phyloP scores from a whole-genome alignment of 495 filamentous ascomycete species.

The Margaritispora aquatica region DNA sequence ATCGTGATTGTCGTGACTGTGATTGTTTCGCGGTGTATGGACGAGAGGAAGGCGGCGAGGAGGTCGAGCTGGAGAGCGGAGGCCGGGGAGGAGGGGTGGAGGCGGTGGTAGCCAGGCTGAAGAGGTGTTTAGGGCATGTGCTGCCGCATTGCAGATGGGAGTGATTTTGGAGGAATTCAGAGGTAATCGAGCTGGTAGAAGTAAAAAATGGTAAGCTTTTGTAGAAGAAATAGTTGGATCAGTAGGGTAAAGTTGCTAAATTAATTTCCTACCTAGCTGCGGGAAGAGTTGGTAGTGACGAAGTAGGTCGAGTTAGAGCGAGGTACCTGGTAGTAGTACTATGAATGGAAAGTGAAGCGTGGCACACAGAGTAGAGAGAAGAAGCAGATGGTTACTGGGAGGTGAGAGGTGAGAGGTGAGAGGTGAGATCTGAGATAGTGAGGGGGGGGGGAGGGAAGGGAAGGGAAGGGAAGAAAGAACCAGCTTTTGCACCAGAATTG shows the following conservation, averaged over 20 bases:
- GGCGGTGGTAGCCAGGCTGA: conserved; percentile 22
- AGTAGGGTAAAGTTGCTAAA: no score
- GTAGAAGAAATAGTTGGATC: no score
- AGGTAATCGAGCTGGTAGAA: no score
- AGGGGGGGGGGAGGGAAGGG: background rate
- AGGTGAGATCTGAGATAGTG: background rate
- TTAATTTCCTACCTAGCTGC: no score
- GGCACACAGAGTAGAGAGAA: no score
- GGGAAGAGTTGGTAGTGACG: background rate
- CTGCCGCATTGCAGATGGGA: conserved; percentile 26
- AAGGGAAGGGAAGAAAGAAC: background rate
- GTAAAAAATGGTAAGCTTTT: no score
- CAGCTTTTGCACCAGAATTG: no score
- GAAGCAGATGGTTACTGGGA: background rate
- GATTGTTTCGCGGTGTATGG: background rate
- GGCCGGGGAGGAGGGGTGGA: conserved; percentile 1
- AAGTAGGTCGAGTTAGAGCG: background rate
- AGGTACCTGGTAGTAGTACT: background rate
- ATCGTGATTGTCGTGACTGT: background rate
- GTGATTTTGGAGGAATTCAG: no score
- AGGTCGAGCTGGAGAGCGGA: no score
- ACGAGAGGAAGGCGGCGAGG: conserved; percentile 1
- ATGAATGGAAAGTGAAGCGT: background rate
- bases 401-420: background rate
- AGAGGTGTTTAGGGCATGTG: conserved; percentile 22